Conservation (phyloP, 495 filamentous ascomycete genomes). For the Cercophora samala region DNA sequence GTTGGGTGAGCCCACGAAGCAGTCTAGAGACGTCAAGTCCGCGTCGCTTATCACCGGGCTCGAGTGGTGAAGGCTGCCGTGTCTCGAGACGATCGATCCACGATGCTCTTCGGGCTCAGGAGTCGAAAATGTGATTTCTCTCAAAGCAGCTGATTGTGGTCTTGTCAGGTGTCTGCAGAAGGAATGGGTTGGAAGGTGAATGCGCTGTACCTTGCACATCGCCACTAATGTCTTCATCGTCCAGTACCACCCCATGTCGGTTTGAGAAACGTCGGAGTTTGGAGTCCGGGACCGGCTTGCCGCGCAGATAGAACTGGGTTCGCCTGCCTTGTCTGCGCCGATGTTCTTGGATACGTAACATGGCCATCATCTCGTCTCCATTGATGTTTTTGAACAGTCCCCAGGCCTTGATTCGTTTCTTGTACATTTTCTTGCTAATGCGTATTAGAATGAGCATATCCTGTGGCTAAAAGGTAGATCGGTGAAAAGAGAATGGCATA, state of each 20-base stretch:
- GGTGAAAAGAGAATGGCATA: neutral
- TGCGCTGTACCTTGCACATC: neutral
- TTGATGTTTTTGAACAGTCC: slow-evolving; percentile 30
- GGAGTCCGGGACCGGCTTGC: slow-evolving; percentile 9
- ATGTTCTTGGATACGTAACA: slow-evolving; percentile 24
- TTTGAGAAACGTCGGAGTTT: slow-evolving; percentile 26
- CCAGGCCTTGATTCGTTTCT: slow-evolving; percentile 29
- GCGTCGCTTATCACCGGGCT: neutral
- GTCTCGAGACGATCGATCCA: neutral
- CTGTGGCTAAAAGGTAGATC: neutral
- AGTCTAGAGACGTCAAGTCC: neutral
- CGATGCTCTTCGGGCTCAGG: neutral
- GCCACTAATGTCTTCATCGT: neutral
- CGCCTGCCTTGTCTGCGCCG: slow-evolving; percentile 22
- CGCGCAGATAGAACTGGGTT: slow-evolving; percentile 19
- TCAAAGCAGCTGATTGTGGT: neutral
- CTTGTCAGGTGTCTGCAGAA: neutral
- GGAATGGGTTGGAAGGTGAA: neutral
- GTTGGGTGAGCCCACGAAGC: neutral
- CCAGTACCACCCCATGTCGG: slow-evolving; percentile 8
- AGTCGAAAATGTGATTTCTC: neutral
- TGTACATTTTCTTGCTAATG: slow-evolving; percentile 30
- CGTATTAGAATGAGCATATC: neutral
- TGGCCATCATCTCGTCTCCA: slow-evolving; percentile 22
- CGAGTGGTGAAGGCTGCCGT: neutral